phyloP scores from a whole-genome alignment of 2,329 filamentous ascomycete genomes.

The Clonostachys byssicola region DNA sequence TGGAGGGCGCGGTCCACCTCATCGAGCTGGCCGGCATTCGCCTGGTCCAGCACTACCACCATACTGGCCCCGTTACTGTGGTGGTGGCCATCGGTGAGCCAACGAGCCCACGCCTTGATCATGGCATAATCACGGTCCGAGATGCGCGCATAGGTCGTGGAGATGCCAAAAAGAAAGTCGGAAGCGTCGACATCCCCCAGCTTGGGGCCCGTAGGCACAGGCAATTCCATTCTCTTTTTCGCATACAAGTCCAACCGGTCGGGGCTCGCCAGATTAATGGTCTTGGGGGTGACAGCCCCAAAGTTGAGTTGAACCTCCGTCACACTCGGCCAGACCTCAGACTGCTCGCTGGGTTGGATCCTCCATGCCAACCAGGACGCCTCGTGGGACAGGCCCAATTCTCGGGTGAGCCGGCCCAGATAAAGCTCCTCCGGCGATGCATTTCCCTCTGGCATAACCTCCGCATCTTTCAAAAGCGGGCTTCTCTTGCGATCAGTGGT shows the following conservation, averaged over 20 bases:
- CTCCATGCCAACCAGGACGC: constrained; percentile 26
- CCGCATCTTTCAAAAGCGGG: constrained; percentile 2
- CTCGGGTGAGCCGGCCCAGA: constrained; percentile 16
- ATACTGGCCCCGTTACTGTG: constrained; percentile 36
- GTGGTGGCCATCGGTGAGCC: constrained; percentile 35
- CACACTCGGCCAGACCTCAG: constrained; percentile 15
- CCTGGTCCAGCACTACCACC: constrained; percentile 33
- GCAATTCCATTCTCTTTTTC: constrained; percentile 22
- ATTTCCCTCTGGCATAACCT: constrained; percentile 6
- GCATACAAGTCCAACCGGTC: constrained; percentile 16
- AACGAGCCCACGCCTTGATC: constrained; percentile 36
- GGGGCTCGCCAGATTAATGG: constrained; percentile 17
- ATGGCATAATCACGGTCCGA: constrained; percentile 29
- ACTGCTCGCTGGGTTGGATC: constrained; percentile 19
- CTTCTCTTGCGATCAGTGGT: constrained; percentile 1
- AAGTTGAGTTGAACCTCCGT: constrained; percentile 23
- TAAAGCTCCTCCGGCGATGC: constrained; percentile 23
- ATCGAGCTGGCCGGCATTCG: constrained; percentile 21
- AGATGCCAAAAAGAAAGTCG: constrained; percentile 34
- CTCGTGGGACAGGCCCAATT: constrained; percentile 19
- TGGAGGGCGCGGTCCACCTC: constrained; percentile 21
- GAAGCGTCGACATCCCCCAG: constrained; percentile 30
- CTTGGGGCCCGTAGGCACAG: constrained; percentile 19
- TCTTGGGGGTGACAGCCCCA: constrained; percentile 16
- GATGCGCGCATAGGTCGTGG: constrained; percentile 35